Percentiles rank a stretch among this genome's conserved stretches.
Conservation (phyloP, 1,284 basidiomycete genomes). For the Trichosporon asahii region DNA sequence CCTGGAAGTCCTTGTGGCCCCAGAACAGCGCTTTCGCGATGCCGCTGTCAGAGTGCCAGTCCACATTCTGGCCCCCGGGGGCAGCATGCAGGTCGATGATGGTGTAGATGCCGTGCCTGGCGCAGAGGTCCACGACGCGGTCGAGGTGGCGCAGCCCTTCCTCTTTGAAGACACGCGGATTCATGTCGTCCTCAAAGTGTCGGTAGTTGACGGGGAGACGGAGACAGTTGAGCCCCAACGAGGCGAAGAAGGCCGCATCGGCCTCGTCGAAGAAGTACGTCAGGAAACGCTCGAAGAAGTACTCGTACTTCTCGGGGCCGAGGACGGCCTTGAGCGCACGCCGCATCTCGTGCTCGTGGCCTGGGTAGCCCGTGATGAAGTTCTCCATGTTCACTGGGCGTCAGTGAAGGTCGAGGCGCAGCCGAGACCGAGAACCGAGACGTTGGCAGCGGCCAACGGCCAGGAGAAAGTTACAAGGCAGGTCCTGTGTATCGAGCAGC, state of each 20-base stretch:
- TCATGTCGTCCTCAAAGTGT: slow-evolving; percentile 39
- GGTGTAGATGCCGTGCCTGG: slow-evolving; percentile 48
- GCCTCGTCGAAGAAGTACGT: slow-evolving; percentile 64
- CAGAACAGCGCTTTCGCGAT: slow-evolving; percentile 56
- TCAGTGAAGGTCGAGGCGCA: not conserved
- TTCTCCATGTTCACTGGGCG: slow-evolving; percentile 49
- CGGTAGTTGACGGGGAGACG: slow-evolving; percentile 50
- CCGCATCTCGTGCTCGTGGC: slow-evolving; percentile 59
- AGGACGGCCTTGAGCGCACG: slow-evolving; percentile 63
- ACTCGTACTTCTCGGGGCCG: slow-evolving; percentile 65
- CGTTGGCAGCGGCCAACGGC: too few relatives aligned
- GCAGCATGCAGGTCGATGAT: slow-evolving; percentile 50
- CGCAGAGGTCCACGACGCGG: slow-evolving; percentile 41
- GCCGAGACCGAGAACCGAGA: too few relatives aligned
- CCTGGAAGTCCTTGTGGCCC: slow-evolving; percentile 72
- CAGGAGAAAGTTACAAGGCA: too few relatives aligned
- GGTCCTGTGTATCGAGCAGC: too few relatives aligned
- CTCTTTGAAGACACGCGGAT: slow-evolving; percentile 38
- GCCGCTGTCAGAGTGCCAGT: slow-evolving; percentile 48
- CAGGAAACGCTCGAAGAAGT: slow-evolving; percentile 72
- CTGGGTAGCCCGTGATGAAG: slow-evolving; percentile 48
- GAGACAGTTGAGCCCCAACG: slow-evolving; percentile 65
- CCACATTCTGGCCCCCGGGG: slow-evolving; percentile 48
- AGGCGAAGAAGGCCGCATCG: slow-evolving; percentile 64
- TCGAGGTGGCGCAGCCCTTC: slow-evolving; percentile 41